Base-by-base conservation (phyloP, 1,139 yeast species). In the Lodderomyces parapsilosis region DNA sequence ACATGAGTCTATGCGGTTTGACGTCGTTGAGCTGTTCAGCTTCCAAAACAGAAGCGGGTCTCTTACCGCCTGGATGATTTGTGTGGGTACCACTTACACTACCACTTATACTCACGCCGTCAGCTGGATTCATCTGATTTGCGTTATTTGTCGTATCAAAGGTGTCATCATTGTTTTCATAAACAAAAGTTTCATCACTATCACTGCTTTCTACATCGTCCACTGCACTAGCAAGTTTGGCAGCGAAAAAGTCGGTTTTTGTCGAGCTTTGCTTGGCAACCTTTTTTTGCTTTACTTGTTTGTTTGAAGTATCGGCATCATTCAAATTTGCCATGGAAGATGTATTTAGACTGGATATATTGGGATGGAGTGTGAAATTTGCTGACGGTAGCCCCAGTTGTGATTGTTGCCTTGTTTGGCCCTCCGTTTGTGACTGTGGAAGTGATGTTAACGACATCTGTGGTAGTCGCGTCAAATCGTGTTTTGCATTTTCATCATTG, bases 111-210 rank as follows among this genome's bases (percentile, higher is more conserved):
- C 55, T 49, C 13, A 48, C 47, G 28, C 41, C 49, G 33, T 51
- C 50, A 27, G 40, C 40, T 22, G 30, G 35, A 35, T 43, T 42
- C 24, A 39, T 38, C 23, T 43, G 43, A 19, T 43, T 34, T 30
- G 44, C 41, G 40, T 41, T 46, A 31, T 40, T 47, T 4, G 43
- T 39, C 9, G 43, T 43, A 23, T 52, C 55, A 39, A 40, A 46
- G 18, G 45, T 51, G 46, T 47, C 49, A 30, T 48, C 59, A 43
- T 64, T 66, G 43, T 80, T 78, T 55, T 90, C 97, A 60, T 91
- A 91, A 10, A 91, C 96, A 71, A 91, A 91, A 1, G 96, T 88
- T 61, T 93, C 98, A 54, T 90, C 96, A 35, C 91, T 82, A 59
- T 89, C 97, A 34, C 91, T 83, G 38, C 86, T 80, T 47, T 86